Evolutionary conservation across 257 asterid species (phyloP).

Genomic region (Datura wrightii): DNA sequence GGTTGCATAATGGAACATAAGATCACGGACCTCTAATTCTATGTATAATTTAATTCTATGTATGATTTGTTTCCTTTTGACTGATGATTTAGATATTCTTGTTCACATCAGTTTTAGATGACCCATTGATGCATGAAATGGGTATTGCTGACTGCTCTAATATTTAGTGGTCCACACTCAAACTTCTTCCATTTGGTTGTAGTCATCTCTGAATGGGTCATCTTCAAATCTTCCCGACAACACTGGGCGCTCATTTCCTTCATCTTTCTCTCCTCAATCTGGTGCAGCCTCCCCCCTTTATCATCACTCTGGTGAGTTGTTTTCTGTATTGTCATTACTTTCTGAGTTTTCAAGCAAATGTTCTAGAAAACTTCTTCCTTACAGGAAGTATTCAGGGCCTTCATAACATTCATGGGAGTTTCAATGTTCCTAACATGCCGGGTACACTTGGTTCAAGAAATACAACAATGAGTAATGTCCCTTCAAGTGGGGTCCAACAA

Average conservation of each 20-base stretch:
- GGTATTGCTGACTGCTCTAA: constrained; percentile 26
- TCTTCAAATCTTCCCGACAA: constrained; percentile 87
- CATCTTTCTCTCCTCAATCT: constrained; percentile 92
- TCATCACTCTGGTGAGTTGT: constrained; percentile 78
- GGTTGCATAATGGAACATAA: neutral
- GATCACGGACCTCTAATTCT: neutral
- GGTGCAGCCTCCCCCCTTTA: constrained; percentile 89
- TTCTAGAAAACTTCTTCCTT: constrained; percentile 38
- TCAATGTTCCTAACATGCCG: constrained; percentile 81
- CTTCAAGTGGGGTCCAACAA: constrained; percentile 91
- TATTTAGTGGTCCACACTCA: constrained; percentile 20
- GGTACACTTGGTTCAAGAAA: constrained; percentile 92
- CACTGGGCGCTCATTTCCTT: constrained; percentile 76
- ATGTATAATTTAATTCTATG: neutral
- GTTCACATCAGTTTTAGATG: constrained; percentile 24
- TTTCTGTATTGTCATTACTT: constrained; percentile 36
- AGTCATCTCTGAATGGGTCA: constrained; percentile 89
- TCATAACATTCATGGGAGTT: constrained; percentile 89
- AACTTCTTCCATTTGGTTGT: constrained; percentile 42
- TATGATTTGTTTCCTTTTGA: constrained; percentile 21
- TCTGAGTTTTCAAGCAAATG: constrained; percentile 25
- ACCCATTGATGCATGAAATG: constrained; percentile 21
- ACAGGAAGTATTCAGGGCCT: constrained; percentile 93
- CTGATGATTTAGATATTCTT: neutral
- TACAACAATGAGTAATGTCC: constrained; percentile 74